Evolutionary conservation across 345 rosid species (phyloP), one percentile per base, ranked within the genome.

Genomic region (Citrus hindsii): DNA sequence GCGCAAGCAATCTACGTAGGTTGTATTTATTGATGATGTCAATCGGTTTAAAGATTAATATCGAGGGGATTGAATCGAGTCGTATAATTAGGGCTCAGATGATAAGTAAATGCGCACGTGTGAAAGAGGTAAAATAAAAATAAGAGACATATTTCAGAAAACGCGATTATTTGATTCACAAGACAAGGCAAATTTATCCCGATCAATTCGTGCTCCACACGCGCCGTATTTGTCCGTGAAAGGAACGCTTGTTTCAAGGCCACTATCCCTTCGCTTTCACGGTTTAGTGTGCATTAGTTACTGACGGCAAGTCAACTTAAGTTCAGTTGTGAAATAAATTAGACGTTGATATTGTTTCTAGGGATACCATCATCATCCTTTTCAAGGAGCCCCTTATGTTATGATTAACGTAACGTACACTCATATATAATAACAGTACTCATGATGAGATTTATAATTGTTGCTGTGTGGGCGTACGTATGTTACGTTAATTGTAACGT

Each of bases 341-440:
- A 12, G 48, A 42, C 48, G 48, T 42, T 42, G 16, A 3, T 42
- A 10, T 12, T 42, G 48, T 3, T 42, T 10, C 48, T 0, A 10
- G 48, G 48, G 48, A 42, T 9, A 42, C 33, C 33, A 32, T 42
- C 16, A 42, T 12, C 14, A 12, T 42, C 7, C 48, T 10, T 3
- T 12, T 3, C 48, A 42, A 42, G 4, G 4, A 30, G 32, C 32
- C 32, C 30, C 32, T 0, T 30, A 30, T 0, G 32, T 30, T 30
- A 3, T 30, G 32, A 3, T 30, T 30, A 30, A 2, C 32, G 0
- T 30, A 30, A 30, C 3, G 0, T 30, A 30, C 4, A 30, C 4
- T 0, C 0, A 30, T 0, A 0, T 30, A 30, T 3, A 30, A 30
- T 0, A 30, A 30, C 4, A 3, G 0, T 2, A 30, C 0, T 30